Percentiles rank a stretch among this genome's conserved stretches.
These are phyloP conservation scores for Cercospora sp. DNA, from an alignment of 2,329 filamentous ascomycete species.

Conservation along the genomic window DNA sequence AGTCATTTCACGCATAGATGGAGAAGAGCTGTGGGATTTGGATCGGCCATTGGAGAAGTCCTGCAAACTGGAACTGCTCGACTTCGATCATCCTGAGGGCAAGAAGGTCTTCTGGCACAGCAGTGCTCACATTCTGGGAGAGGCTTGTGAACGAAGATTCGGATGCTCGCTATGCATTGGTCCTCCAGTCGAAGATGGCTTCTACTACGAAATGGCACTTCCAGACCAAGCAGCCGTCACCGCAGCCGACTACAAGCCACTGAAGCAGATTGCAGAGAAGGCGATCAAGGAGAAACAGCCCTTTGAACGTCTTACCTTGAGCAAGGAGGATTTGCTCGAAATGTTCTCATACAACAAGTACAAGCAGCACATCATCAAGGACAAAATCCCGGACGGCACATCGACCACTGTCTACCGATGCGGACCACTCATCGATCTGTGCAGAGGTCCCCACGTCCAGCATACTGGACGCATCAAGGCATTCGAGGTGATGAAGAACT, in stretches of 20 bases:
- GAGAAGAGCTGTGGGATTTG: constrained; percentile 81
- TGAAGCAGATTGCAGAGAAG: constrained; percentile 76
- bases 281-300: constrained; percentile 96
- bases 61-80: constrained; percentile 80
- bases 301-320: constrained; percentile 84
- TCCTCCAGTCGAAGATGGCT: constrained; percentile 85
- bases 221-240: constrained; percentile 70
- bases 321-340: constrained; percentile 86
- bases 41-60: constrained; percentile 85
- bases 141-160: constrained; percentile 86
- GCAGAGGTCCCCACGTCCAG: constrained; percentile 90
- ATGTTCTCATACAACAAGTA: constrained; percentile 99
- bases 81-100: constrained; percentile 74
- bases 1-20: constrained; percentile 82
- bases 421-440: constrained; percentile 91
- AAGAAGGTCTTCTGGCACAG: constrained; percentile 99
- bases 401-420: constrained; percentile 93
- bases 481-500: constrained; percentile 89
- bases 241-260: constrained; percentile 75
- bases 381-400: constrained; percentile 85
- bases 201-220: constrained; percentile 96
- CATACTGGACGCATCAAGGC: constrained; percentile 92
- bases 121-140: constrained; percentile 91
- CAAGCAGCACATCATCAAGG: constrained; percentile 96
- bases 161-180: constrained; percentile 92